phyloP scores from a whole-genome alignment of 768 basidiomycete species.

The Dentipellis sp. region DNA sequence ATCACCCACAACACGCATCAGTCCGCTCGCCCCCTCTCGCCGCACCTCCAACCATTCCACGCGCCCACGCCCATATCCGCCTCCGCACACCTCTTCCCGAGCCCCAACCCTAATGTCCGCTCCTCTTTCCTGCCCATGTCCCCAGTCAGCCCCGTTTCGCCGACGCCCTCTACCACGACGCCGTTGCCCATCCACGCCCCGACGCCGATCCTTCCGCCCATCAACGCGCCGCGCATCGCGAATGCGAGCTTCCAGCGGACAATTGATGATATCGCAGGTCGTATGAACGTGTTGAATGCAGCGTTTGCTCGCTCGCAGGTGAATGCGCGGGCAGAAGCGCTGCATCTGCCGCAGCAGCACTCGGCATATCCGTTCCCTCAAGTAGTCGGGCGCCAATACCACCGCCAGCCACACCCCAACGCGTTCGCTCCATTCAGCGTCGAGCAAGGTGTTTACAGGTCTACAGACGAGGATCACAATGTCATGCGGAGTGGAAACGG shows the following conservation, averaged over 20 bases:
- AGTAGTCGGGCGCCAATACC: not conserved
- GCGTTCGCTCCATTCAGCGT: not conserved
- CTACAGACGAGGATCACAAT: constrained; percentile 5
- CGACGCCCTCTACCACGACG: constrained; percentile 14
- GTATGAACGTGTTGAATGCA: constrained; percentile 30
- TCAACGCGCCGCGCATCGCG: constrained; percentile 32
- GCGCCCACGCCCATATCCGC: not conserved
- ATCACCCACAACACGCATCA: not conserved
- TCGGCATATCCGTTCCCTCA: constrained; percentile 2
- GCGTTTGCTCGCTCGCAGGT: constrained; percentile 14
- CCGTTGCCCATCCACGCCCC: constrained; percentile 16
- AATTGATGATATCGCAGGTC: constrained; percentile 37
- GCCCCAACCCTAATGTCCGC: not conserved
- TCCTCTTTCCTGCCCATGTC: constrained; percentile 4
- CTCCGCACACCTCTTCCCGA: constrained; percentile 4
- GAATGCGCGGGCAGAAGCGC: constrained; percentile 11
- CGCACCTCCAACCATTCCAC: not conserved
- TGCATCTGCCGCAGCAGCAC: constrained; percentile 4
- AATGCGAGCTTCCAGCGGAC: constrained; percentile 32
- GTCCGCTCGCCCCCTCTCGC: not conserved
- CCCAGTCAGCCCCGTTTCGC: constrained; percentile 6
- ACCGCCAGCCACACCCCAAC: not conserved
- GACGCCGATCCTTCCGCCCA: constrained; percentile 23
- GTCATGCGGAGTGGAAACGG: not conserved
- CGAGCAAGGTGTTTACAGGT: not conserved